Evolutionary conservation across 176 grass and related monocot species (phyloP).

Genomic region (Stipa capillata): DNA sequence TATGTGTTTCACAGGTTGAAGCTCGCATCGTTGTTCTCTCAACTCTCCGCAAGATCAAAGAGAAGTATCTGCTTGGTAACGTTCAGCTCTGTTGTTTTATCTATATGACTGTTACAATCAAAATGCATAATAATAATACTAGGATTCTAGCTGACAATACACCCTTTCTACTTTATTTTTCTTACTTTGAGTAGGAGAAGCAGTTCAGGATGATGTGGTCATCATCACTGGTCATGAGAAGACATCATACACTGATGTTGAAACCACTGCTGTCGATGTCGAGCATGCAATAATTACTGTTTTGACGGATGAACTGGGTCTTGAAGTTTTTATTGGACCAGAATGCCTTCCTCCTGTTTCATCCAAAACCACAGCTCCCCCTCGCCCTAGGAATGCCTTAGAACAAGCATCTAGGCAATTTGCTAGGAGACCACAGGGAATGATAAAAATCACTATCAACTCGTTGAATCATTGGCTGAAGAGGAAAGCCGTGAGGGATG

Average conservation of each 20-base stretch:
- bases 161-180: not conserved
- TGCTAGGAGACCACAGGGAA: conserved; percentile 64
- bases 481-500: conserved; percentile 36
- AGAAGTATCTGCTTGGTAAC: conserved; percentile 73
- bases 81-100: not conserved
- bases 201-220: conserved; percentile 65
- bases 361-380: not conserved
- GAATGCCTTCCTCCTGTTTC: conserved; percentile 12
- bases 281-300: conserved; percentile 55
- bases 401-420: conserved; percentile 18
- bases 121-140: not conserved
- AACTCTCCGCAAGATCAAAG: conserved; percentile 88
- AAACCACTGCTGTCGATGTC: conserved; percentile 28
- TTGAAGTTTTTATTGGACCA: conserved; percentile 52
- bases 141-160: not conserved
- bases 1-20: conserved; percentile 62
- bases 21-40: conserved; percentile 92
- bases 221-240: conserved; percentile 61
- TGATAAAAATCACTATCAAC: conserved; percentile 60
- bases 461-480: conserved; percentile 70
- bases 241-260: conserved; percentile 20
- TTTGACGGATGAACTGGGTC: conserved; percentile 68
- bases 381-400: not conserved
- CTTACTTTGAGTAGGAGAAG: conserved; percentile 37
- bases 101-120: not conserved